Conservation (phyloP, 192 early-diverging fungal genomes). For the Gorgonomyces haynaldii region DNA sequence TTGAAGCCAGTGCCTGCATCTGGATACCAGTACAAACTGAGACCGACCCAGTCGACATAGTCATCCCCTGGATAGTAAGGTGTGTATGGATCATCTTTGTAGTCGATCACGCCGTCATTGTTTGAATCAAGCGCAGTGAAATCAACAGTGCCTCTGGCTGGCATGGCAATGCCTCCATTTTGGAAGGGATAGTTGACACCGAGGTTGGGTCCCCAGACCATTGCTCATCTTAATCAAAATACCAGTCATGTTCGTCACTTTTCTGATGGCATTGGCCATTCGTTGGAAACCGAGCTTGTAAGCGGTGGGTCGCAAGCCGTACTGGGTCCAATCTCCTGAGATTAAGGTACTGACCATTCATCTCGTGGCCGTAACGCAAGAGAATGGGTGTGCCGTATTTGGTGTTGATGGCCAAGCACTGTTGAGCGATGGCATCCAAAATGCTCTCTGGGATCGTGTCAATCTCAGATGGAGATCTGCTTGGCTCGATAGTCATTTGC, state of each 20-base stretch:
- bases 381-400: conserved; percentile 24
- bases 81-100: conserved; percentile 23
- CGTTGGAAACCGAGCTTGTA: conserved; percentile 15
- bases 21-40: conserved; percentile 25
- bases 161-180: background rate
- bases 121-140: conserved; percentile 23
- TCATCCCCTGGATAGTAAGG: conserved; percentile 27
- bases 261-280: conserved; percentile 16
- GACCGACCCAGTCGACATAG: conserved; percentile 29
- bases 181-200: conserved; percentile 28
- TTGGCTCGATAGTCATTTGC: conserved; percentile 19
- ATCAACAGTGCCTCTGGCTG: background rate
- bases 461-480: conserved; percentile 3
- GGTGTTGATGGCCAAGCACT: conserved; percentile 13
- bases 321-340: conserved; percentile 8
- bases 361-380: conserved; percentile 34
- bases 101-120: conserved; percentile 15
- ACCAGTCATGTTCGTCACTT: conserved; percentile 34
- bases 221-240: conserved; percentile 25
- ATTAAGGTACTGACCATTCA: conserved; percentile 25
- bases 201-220: conserved; percentile 38
- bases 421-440: conserved; percentile 11
- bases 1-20: conserved; percentile 1
- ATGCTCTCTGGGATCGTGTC: conserved; percentile 7
- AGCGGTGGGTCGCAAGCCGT: conserved; percentile 12